phyloP scores from a whole-genome alignment of 148 eudicot species.

The Linanthus parryae region DNA sequence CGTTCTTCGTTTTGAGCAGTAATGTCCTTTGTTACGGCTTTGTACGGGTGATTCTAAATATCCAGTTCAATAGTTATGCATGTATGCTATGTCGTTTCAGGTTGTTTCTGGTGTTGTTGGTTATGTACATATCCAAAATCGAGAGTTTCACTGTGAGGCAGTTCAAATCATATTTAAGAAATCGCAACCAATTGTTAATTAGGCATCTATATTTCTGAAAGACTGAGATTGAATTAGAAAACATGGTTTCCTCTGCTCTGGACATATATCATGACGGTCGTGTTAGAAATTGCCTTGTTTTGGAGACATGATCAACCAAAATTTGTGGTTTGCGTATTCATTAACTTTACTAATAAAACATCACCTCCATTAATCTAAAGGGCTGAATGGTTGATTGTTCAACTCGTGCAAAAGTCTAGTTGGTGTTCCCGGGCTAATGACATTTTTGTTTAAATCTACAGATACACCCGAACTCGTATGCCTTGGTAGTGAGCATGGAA shows the following conservation, averaged over 20 bases:
- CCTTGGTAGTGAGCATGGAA: conserved; percentile 31
- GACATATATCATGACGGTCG: background rate
- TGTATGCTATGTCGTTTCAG: too few relatives aligned
- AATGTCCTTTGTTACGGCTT: background rate
- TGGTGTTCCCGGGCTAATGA: background rate
- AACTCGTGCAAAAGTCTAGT: background rate
- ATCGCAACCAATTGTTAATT: too few relatives aligned
- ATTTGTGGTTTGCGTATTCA: background rate
- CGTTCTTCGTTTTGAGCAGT: background rate
- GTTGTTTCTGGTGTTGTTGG: too few relatives aligned
- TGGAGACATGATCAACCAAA: background rate
- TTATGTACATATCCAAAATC: too few relatives aligned
- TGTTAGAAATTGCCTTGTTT: background rate
- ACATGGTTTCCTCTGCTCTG: background rate
- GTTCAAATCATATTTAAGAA: too few relatives aligned
- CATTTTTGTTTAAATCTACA: conserved; percentile 2
- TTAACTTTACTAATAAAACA: too few relatives aligned
- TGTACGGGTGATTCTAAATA: background rate
- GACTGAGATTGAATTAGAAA: too few relatives aligned
- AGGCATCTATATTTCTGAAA: too few relatives aligned
- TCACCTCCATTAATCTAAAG: background rate
- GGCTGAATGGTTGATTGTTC: background rate
- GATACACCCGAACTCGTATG: conserved; percentile 34
- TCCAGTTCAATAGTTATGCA: background rate
- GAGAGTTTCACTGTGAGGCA: background rate